Percentiles rank a stretch among this genome's conserved stretches.
phyloP scores from a whole-genome alignment of 768 basidiomycete species.

The Grammothele lineata region DNA sequence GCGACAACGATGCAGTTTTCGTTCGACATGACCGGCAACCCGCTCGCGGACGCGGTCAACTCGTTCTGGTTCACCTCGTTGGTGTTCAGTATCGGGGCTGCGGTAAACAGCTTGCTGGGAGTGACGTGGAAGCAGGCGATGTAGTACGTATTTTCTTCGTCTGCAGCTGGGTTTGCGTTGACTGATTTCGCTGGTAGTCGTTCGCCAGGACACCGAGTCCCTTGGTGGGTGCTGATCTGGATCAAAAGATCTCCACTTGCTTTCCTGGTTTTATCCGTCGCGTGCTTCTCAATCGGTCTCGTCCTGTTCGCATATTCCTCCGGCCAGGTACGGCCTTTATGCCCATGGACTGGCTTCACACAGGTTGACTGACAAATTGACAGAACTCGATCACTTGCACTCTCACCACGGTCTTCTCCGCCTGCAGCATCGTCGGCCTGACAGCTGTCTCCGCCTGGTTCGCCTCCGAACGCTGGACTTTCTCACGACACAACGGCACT shows the following conservation, averaged over 20 bases:
- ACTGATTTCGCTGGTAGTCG: conserved; percentile 41
- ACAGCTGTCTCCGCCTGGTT: conserved; percentile 73
- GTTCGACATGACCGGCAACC: conserved; percentile 37
- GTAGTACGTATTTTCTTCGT: conserved; percentile 50
- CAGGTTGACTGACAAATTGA: background rate
- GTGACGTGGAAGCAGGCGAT: conserved; percentile 79
- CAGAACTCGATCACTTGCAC: conserved; percentile 61
- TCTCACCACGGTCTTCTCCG: conserved; percentile 73
- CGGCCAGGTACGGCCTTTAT: conserved; percentile 43
- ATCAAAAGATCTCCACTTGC: conserved; percentile 82
- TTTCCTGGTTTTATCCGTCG: conserved; percentile 80
- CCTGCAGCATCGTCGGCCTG: conserved; percentile 68
- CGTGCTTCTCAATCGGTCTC: conserved; percentile 76
- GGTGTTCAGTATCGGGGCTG: conserved; percentile 73
- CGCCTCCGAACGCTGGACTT: conserved; percentile 64
- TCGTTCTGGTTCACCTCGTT: conserved; percentile 72
- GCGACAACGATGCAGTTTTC: conserved; percentile 73
- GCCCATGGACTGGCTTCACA: background rate
- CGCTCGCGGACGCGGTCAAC: conserved; percentile 53
- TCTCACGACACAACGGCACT: conserved; percentile 54
- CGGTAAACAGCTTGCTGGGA: conserved; percentile 73
- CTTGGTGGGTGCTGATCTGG: conserved; percentile 85
- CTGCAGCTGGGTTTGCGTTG: conserved; percentile 4
- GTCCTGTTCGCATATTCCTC: conserved; percentile 78
- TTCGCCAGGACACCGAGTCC: conserved; percentile 70